These are phyloP conservation scores for Sphaerobolus stellatus DNA, from an alignment of 1,284 basidiomycete species.

Conservation along the genomic window DNA sequence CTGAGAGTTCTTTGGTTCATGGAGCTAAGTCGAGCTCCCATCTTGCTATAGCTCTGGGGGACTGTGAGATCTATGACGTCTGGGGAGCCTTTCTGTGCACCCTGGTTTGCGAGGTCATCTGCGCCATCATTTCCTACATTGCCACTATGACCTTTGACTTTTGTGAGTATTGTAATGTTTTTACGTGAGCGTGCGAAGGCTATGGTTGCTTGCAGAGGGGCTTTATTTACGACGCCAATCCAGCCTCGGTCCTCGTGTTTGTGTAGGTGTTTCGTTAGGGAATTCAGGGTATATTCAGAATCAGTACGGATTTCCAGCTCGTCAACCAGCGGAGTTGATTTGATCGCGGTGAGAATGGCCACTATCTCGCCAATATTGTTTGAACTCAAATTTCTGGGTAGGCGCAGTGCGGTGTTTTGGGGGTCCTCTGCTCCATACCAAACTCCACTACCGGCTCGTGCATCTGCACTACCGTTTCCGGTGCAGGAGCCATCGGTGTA, in stretches of 20 bases:
- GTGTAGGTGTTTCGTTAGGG: constrained; percentile 16
- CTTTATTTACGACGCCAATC: constrained; percentile 10
- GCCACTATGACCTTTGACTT: constrained; percentile 20
- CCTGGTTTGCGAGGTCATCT: constrained; percentile 15
- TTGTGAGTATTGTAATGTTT: constrained; percentile 14
- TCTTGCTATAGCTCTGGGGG: background rate
- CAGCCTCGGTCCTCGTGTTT: constrained; percentile 23
- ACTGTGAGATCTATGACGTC: background rate
- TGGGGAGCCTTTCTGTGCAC: background rate
- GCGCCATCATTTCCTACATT: constrained; percentile 17
- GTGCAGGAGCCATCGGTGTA: constrained; percentile 21
- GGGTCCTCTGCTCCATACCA: constrained; percentile 12
- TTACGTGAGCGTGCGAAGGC: constrained; percentile 11
- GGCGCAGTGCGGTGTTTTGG: constrained; percentile 12
- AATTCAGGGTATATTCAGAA: constrained; percentile 22
- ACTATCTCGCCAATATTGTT: constrained; percentile 26
- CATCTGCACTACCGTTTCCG: constrained; percentile 15
- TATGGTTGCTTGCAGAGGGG: constrained; percentile 8
- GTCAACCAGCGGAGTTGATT: background rate
- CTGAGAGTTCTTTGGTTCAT: background rate
- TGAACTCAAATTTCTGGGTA: constrained; percentile 18
- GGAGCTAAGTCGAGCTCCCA: background rate
- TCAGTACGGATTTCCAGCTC: constrained; percentile 18
- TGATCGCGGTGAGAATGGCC: constrained; percentile 16
- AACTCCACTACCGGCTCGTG: constrained; percentile 16